phyloP scores from a whole-genome alignment of 495 filamentous ascomycete species.

The Aspergillus hancockii region DNA sequence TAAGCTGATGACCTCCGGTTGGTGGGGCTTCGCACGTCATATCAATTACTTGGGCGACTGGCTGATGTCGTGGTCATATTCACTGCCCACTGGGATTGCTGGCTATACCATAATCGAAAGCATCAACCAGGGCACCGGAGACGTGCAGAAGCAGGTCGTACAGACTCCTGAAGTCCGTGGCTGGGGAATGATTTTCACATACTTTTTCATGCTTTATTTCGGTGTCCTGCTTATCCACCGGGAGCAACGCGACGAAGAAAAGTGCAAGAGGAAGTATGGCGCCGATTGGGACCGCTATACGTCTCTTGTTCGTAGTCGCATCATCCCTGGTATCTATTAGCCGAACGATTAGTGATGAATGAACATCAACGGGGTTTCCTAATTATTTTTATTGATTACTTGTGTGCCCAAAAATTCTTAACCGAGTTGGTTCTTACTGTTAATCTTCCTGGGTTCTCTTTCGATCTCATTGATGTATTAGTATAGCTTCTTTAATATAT shows the following conservation, averaged over 20 bases:
- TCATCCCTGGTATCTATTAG: constrained; percentile 90
- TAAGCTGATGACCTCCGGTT: constrained; percentile 80
- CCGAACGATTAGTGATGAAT: background rate
- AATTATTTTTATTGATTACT: background rate
- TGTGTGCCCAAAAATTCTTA: background rate
- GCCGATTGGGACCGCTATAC: constrained; percentile 91
- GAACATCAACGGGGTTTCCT: background rate
- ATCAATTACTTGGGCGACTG: constrained; percentile 99
- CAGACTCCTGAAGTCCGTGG: constrained; percentile 69
- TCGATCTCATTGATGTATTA: background rate
- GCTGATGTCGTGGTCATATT: constrained; percentile 91
- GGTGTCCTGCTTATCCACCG: constrained; percentile 85
- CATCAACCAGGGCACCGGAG: constrained; percentile 50
- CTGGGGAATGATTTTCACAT: constrained; percentile 85
- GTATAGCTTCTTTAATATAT: constrained; percentile 8
- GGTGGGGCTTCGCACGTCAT: constrained; percentile 92
- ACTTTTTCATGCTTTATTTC: constrained; percentile 96
- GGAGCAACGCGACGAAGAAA: constrained; percentile 88
- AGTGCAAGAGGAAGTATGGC: constrained; percentile 91
- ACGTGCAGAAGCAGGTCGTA: constrained; percentile 59
- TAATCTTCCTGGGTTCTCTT: background rate
- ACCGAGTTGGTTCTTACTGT: no score
- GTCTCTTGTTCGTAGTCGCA: constrained; percentile 77
- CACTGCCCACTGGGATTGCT: constrained; percentile 83
- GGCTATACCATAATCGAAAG: constrained; percentile 64